Percentiles rank a stretch among this genome's conserved stretches.
These are phyloP conservation scores for Penicillium arizonense DNA, from an alignment of 495 filamentous ascomycete genomes.

Conservation along the genomic window DNA sequence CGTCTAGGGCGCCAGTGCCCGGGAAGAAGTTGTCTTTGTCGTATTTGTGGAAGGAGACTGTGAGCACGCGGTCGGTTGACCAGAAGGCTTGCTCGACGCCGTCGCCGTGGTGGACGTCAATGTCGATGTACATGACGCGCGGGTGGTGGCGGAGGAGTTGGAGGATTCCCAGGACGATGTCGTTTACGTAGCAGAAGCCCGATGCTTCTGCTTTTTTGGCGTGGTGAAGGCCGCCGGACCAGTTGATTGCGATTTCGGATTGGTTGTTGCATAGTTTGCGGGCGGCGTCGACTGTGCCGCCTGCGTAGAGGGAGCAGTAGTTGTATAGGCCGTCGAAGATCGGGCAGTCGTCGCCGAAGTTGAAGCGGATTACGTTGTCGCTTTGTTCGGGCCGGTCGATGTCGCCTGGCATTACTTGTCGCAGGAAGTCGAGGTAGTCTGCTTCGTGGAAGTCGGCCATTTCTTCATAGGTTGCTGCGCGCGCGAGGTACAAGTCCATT, in stretches of 20 bases:
- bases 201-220: constrained; percentile 92
- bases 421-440: constrained; percentile 88
- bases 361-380: constrained; percentile 56
- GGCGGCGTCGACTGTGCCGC: constrained; percentile 86
- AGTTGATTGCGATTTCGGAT: constrained; percentile 95
- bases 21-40: constrained; percentile 77
- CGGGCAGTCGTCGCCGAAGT: constrained; percentile 92
- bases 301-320: constrained; percentile 91
- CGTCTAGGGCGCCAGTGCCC: constrained; percentile 59
- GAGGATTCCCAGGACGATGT: constrained; percentile 93
- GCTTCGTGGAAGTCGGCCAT: constrained; percentile 79
- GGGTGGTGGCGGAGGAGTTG: constrained; percentile 84
- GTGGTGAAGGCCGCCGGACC: constrained; percentile 98
- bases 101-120: constrained; percentile 97
- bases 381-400: constrained; percentile 44
- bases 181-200: constrained; percentile 98
- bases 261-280: constrained; percentile 82
- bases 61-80: constrained; percentile 94
- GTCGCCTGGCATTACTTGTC: constrained; percentile 42
- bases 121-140: constrained; percentile 95
- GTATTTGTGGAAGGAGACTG: constrained; percentile 96
- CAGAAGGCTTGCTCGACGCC: constrained; percentile 97
- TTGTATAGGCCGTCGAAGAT: constrained; percentile 94
- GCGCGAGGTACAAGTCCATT: constrained; percentile 88
- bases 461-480: constrained; percentile 82